Evolutionary conservation across 345 rosid species (phyloP).

Genomic region (Rhodamnia rubescens): DNA sequence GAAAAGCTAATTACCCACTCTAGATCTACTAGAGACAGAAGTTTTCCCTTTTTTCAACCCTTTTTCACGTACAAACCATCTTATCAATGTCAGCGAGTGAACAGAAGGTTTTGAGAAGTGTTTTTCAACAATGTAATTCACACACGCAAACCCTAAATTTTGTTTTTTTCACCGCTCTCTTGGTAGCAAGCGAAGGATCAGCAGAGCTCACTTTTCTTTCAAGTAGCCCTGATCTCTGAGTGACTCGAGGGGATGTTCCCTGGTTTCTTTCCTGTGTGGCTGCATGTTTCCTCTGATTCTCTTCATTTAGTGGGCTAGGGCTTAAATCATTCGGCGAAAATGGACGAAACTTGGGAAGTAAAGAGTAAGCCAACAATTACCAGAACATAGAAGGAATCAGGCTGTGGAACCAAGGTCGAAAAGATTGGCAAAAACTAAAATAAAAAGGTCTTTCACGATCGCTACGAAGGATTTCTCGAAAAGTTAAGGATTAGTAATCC

Average conservation of each 20-base stretch:
- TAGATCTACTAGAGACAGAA: neutral
- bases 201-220: neutral
- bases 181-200: neutral
- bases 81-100: neutral
- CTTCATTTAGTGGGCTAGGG: neutral
- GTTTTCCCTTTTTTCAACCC: neutral
- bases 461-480: no score
- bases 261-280: neutral
- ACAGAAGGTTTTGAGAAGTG: neutral
- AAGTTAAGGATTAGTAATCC: no score
- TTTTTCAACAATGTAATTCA: neutral
- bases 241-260: neutral
- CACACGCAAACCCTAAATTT: neutral
- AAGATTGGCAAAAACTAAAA: no score
- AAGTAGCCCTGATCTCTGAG: neutral
- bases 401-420: neutral
- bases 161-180: neutral
- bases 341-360: neutral
- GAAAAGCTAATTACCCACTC: neutral
- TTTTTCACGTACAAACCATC: neutral
- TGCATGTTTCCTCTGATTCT: neutral
- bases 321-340: neutral
- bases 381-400: neutral
- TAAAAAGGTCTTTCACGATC: no score
- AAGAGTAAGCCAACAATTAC: neutral